Evolutionary conservation across 805 yeast species (phyloP).

Genomic region (Monosporozyma solicola): DNA sequence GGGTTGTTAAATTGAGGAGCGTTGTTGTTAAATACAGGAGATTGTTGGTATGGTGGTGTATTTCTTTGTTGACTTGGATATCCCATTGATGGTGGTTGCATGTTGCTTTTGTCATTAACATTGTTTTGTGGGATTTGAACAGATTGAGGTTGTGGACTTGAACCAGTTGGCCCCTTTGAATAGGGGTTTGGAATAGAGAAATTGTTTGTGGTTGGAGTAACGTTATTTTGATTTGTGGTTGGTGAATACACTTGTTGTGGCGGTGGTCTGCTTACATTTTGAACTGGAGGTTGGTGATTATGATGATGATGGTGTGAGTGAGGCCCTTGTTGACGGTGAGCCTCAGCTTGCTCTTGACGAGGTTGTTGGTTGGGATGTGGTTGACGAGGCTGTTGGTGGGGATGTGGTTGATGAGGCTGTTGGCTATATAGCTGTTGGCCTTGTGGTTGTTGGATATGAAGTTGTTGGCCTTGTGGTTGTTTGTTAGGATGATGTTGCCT

Average conservation of each 20-base stretch:
- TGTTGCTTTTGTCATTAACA: not conserved
- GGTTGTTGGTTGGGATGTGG: not conserved
- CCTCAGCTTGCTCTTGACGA: not conserved
- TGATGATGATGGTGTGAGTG: not conserved
- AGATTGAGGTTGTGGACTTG: not conserved
- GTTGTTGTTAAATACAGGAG: not conserved
- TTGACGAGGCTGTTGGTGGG: not conserved
- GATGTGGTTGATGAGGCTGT: not conserved
- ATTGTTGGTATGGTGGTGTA: not conserved
- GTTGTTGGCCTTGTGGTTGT: not conserved
- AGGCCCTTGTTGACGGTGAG: not conserved
- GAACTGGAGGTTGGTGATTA: not conserved
- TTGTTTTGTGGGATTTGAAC: not conserved
- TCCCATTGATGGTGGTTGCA: not conserved
- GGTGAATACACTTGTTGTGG: constrained; percentile 1
- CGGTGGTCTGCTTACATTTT: not conserved
- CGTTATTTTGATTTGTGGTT: not conserved
- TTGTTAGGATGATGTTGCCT: not conserved
- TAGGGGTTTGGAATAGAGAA: not conserved
- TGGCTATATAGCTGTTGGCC: not conserved
- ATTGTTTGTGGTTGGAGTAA: not conserved
- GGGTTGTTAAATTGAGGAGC: not conserved
- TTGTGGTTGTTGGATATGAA: not conserved
- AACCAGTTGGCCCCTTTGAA: not conserved
- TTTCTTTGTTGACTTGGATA: not conserved